Percentiles rank a stretch among this genome's conserved stretches.
Evolutionary conservation across 345 rosid species (phyloP).

Genomic region (Streptanthus diversifolius): DNA sequence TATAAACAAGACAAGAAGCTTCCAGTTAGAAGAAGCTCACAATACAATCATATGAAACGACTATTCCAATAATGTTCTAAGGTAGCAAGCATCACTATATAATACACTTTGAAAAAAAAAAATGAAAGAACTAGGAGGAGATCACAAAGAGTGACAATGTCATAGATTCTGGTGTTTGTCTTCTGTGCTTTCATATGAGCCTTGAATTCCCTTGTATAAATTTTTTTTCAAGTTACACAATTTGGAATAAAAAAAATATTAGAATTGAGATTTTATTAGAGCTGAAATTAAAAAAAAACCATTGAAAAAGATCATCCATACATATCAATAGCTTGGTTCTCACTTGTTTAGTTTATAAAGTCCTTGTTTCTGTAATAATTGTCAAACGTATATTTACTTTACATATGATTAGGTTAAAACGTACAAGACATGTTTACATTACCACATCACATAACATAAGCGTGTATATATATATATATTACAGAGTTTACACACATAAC

Average conservation of each 20-base stretch:
- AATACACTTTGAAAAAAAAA: neutral
- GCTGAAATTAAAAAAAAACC: neutral
- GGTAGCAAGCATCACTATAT: neutral
- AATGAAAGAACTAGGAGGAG: neutral
- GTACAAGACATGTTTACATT: neutral
- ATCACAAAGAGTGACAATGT: neutral
- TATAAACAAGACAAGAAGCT: neutral
- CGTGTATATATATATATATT: neutral
- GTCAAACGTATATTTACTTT: neutral
- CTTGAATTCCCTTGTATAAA: neutral
- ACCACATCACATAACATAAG: neutral
- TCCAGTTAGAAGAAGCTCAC: neutral
- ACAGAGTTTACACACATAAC: neutral
- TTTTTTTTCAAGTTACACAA: neutral
- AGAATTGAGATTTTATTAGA: neutral
- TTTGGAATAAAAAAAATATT: neutral
- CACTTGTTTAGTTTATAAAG: neutral
- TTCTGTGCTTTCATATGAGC: neutral
- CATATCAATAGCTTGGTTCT: neutral
- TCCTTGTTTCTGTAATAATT: neutral
- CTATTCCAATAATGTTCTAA: neutral
- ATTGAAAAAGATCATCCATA: neutral
- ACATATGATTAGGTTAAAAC: neutral
- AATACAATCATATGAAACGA: neutral
- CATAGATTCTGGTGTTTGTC: neutral